Conservation (phyloP, 768 basidiomycete species). For the Leccinum aurantiacum region DNA sequence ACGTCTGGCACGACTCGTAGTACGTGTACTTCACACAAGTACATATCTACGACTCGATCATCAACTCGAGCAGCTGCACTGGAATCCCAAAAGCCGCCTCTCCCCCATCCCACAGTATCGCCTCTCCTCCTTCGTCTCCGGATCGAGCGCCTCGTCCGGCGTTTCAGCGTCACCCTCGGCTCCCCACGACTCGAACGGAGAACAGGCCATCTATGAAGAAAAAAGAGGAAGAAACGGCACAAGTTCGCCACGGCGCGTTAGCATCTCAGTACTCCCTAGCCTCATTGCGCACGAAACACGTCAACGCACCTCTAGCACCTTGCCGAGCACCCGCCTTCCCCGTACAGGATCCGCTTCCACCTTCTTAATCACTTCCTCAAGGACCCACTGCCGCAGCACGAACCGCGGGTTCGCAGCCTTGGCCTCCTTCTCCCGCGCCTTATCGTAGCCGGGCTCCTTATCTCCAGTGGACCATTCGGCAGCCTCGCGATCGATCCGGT, state of each 20-base stretch:
- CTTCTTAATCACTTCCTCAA: conserved; percentile 86
- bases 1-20: neutral
- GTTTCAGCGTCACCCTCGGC: conserved; percentile 55
- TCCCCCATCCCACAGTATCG: conserved; percentile 79
- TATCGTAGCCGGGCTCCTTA: conserved; percentile 38
- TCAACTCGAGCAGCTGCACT: conserved; percentile 90
- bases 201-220: conserved; percentile 72
- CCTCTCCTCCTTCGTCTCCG: conserved; percentile 67
- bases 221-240: neutral
- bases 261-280: neutral
- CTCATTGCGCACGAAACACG: neutral
- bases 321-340: conserved; percentile 69
- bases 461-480: conserved; percentile 42
- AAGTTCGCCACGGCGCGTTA: neutral
- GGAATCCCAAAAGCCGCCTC: conserved; percentile 78
- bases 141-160: conserved; percentile 47
- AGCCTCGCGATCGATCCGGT: conserved; percentile 53
- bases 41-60: conserved; percentile 1
- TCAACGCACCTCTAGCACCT: conserved; percentile 71
- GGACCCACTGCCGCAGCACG: conserved; percentile 90
- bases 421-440: conserved; percentile 49
- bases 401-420: conserved; percentile 82
- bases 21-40: neutral
- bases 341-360: conserved; percentile 64
- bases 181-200: conserved; percentile 87